These are phyloP conservation scores for Botrytis tulipae DNA, from an alignment of 2,329 filamentous ascomycete genomes.

Conservation along the genomic window DNA sequence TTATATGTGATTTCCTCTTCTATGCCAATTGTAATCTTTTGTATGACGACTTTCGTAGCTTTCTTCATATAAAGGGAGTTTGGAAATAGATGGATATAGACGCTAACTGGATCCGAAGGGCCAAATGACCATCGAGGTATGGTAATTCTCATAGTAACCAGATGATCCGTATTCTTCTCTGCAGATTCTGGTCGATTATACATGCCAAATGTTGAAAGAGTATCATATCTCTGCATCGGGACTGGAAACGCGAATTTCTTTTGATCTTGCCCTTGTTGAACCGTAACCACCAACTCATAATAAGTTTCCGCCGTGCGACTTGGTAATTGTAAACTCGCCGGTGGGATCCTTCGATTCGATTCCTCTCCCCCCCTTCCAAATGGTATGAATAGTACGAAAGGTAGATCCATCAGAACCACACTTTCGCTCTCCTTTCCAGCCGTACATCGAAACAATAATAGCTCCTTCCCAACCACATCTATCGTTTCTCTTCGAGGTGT, in stretches of 20 bases:
- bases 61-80: conserved; percentile 91
- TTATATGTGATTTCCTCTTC: conserved; percentile 99
- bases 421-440: conserved; percentile 82
- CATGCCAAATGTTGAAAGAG: conserved; percentile 97
- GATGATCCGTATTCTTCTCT: conserved; percentile 80
- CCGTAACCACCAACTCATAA: conserved; percentile 93
- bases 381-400: conserved; percentile 96
- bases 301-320: conserved; percentile 94
- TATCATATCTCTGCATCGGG: conserved; percentile 90
- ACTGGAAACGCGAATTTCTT: conserved; percentile 91
- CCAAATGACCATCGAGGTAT: conserved; percentile 96
- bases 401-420: conserved; percentile 93
- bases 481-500: conserved; percentile 86
- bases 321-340: conserved; percentile 84
- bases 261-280: conserved; percentile 88
- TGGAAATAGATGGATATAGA: conserved; percentile 91
- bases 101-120: conserved; percentile 88
- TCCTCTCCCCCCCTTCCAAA: conserved; percentile 91
- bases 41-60: conserved; percentile 86
- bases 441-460: conserved; percentile 83
- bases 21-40: conserved; percentile 88
- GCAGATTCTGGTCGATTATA: conserved; percentile 94
- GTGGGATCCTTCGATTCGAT: conserved; percentile 83
- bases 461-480: conserved; percentile 93
- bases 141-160: conserved; percentile 88